Evolutionary conservation across 176 grass and related monocot species (phyloP).

Genomic region (Eleusine coracana): DNA sequence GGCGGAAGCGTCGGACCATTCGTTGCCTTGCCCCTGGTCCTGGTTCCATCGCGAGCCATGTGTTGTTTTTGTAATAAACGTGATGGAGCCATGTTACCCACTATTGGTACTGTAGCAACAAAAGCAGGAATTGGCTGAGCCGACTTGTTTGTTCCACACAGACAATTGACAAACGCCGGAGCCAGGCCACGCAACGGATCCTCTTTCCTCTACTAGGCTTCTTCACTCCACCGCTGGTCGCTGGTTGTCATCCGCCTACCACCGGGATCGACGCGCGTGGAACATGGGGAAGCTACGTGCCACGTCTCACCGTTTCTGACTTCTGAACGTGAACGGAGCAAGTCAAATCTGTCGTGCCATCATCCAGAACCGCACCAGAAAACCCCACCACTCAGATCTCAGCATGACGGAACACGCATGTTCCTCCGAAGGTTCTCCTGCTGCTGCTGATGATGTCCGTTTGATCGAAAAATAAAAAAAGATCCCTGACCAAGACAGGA

Average conservation of each 20-base stretch:
- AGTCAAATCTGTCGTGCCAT: neutral
- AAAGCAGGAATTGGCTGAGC: neutral
- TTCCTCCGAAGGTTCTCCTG: neutral
- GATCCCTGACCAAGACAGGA: neutral
- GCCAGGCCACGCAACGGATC: neutral
- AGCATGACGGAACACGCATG: neutral
- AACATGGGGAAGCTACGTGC: neutral
- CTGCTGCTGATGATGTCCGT: neutral
- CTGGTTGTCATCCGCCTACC: neutral
- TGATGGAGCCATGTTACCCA: neutral
- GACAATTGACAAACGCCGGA: neutral
- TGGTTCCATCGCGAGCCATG: no score
- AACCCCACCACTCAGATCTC: neutral
- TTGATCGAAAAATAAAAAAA: neutral
- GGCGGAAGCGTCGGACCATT: conserved; percentile 27
- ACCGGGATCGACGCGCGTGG: neutral
- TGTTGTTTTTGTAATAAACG: neutral
- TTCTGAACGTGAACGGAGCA: neutral
- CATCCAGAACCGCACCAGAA: neutral
- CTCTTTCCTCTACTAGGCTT: no score
- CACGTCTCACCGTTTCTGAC: neutral
- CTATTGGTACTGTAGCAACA: neutral
- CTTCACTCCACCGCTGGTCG: no score
- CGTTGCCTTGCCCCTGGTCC: neutral
- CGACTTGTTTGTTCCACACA: neutral